A percentile compares a stretch with the other conserved stretches of the same genome.
These are phyloP conservation scores for Xylaria telfairii DNA, from an alignment of 495 filamentous ascomycete genomes.

Conservation along the genomic window DNA sequence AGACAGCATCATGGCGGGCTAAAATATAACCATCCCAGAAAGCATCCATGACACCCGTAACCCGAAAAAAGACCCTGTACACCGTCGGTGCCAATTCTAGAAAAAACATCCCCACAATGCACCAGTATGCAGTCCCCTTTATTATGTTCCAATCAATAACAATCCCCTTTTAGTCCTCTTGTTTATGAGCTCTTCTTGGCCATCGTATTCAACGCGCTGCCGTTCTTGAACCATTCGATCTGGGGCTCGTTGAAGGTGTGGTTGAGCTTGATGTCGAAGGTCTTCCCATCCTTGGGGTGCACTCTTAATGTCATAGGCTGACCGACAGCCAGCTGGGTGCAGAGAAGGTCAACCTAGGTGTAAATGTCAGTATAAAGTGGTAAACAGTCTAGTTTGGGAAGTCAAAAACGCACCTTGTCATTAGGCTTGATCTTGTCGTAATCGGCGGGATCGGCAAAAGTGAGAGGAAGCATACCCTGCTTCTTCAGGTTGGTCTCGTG, in stretches of 20 bases:
- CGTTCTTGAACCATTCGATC: conserved; percentile 98
- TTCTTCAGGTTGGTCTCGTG: conserved; percentile 99
- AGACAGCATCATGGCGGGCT: conserved; percentile 34
- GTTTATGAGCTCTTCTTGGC: conserved; percentile 63
- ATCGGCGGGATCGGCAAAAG: conserved; percentile 91
- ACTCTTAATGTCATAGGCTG: conserved; percentile 92
- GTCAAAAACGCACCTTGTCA: conserved; percentile 64
- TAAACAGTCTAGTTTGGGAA: neutral
- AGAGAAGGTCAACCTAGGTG: conserved; percentile 73
- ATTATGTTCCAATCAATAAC: conserved; percentile 23
- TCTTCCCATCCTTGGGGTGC: conserved; percentile 81
- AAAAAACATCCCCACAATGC: conserved; percentile 42
- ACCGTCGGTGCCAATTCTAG: conserved; percentile 37
- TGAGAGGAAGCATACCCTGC: conserved; percentile 99
- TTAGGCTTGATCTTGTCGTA: conserved; percentile 96
- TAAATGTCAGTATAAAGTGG: conserved; percentile 4
- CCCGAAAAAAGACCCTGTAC: conserved; percentile 41
- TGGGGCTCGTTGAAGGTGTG: conserved; percentile 98
- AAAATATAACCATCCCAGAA: conserved; percentile 35
- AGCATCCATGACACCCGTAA: conserved; percentile 36
- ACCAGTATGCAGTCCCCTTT: conserved; percentile 34
- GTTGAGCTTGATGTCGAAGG: conserved; percentile 81
- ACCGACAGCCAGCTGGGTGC: conserved; percentile 90
- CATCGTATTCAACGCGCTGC: conserved; percentile 97
- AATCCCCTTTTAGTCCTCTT: conserved; percentile 11